Percentiles rank a stretch among this genome's conserved stretches.
Evolutionary conservation across 768 basidiomycete species (phyloP).

Genomic region (Collybia sp.): DNA sequence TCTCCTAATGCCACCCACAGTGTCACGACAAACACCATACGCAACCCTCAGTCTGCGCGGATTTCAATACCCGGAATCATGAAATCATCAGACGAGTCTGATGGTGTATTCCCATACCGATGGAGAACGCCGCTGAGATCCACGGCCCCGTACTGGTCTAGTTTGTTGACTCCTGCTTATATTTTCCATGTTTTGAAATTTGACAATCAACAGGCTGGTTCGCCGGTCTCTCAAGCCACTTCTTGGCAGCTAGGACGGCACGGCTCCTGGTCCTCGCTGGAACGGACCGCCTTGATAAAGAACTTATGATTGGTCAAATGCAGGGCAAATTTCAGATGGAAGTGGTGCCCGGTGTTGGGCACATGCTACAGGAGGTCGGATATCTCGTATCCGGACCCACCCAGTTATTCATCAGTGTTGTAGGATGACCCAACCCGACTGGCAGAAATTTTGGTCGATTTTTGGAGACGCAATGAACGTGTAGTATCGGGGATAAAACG

Average conservation of each 20-base stretch:
- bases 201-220: constrained; percentile 74
- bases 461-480: constrained; percentile 87
- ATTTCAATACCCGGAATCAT: constrained; percentile 86
- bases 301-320: constrained; percentile 97
- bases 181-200: not conserved
- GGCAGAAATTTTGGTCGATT: constrained; percentile 80
- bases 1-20: constrained; percentile 31
- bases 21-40: constrained; percentile 75
- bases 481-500: constrained; percentile 57
- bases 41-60: constrained; percentile 76
- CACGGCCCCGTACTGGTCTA: constrained; percentile 87
- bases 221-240: constrained; percentile 69
- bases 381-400: constrained; percentile 1
- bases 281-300: constrained; percentile 86
- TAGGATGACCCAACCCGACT: constrained; percentile 84
- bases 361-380: constrained; percentile 90
- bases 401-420: constrained; percentile 1
- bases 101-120: constrained; percentile 39
- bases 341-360: constrained; percentile 84
- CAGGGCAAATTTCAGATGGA: constrained; percentile 94
- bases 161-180: constrained; percentile 36
- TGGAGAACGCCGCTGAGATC: constrained; percentile 86
- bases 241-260: constrained; percentile 74
- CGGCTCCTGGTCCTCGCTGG: constrained; percentile 89
- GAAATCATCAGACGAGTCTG: constrained; percentile 29